phyloP scores from a whole-genome alignment of 2,329 filamentous ascomycete genomes.

The Drechslerella stenobrocha region DNA sequence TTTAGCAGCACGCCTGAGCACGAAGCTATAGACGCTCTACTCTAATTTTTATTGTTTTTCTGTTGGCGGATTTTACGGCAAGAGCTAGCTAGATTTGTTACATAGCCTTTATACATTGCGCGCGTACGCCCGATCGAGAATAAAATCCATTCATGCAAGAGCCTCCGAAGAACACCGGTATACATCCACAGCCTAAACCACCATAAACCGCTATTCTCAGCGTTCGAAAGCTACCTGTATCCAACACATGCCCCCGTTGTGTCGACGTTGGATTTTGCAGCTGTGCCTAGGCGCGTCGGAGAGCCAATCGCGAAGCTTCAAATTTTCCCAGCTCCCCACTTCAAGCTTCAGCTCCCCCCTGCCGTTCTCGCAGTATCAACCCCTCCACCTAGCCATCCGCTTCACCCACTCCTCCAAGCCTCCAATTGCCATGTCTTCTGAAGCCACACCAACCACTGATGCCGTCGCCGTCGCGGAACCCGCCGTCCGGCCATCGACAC shows the following conservation, averaged over 20 bases:
- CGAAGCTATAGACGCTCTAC: background rate
- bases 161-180: background rate
- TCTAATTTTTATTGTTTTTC: too few species aligned
- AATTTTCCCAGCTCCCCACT: constrained; percentile 34
- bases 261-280: constrained; percentile 39
- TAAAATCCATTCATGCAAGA: background rate
- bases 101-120: too few species aligned
- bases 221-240: background rate
- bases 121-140: too few species aligned
- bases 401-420: constrained; percentile 1
- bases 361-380: constrained; percentile 1
- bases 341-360: constrained; percentile 15
- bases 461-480: constrained; percentile 49
- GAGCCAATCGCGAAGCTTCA: constrained; percentile 48
- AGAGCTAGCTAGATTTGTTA: background rate
- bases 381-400: background rate
- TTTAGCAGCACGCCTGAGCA: background rate
- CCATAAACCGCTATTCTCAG: background rate
- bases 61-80: background rate
- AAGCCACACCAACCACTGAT: constrained; percentile 38
- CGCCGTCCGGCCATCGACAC: constrained; percentile 50
- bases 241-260: constrained; percentile 37
- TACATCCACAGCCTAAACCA: background rate
- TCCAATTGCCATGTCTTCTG: constrained; percentile 44
- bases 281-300: constrained; percentile 31